Conservation (phyloP, 2,329 filamentous ascomycete genomes). For the Neofusicoccum laricinum region DNA sequence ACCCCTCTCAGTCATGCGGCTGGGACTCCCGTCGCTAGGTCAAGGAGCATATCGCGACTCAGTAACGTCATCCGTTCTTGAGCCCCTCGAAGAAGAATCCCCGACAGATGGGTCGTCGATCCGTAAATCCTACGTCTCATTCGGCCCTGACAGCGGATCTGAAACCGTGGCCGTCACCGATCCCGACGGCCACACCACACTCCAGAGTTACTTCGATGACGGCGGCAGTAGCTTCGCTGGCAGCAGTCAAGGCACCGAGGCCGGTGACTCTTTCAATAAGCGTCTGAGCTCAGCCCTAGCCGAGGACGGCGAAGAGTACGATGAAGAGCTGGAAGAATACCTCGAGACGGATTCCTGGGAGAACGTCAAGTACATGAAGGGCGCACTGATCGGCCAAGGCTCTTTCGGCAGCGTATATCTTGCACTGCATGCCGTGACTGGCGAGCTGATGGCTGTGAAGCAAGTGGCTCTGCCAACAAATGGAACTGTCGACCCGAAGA, state of each 20-base stretch:
- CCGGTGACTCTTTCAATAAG: constrained; percentile 72
- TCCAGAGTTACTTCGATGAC: constrained; percentile 83
- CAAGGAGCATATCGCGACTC: constrained; percentile 72
- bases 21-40: constrained; percentile 48
- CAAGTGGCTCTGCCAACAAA: constrained; percentile 90
- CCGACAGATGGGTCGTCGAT: constrained; percentile 69
- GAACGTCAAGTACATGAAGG: constrained; percentile 99
- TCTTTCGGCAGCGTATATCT: constrained; percentile 96
- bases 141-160: constrained; percentile 65
- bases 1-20: constrained; percentile 59
- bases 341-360: constrained; percentile 91
- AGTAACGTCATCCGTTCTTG: constrained; percentile 81
- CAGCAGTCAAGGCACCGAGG: constrained; percentile 56
- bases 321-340: constrained; percentile 87
- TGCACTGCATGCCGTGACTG: constrained; percentile 90
- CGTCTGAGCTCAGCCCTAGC: constrained; percentile 79
- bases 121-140: constrained; percentile 95
- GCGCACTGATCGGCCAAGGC: constrained; percentile 91
- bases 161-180: constrained; percentile 75
- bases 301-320: constrained; percentile 87
- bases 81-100: constrained; percentile 88
- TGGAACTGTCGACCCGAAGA: constrained; percentile 73
- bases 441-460: constrained; percentile 96
- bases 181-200: constrained; percentile 65
- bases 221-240: constrained; percentile 70